These are phyloP conservation scores for Zizania palustris DNA, from an alignment of 202 grass and related monocot genomes.

Conservation along the genomic window DNA sequence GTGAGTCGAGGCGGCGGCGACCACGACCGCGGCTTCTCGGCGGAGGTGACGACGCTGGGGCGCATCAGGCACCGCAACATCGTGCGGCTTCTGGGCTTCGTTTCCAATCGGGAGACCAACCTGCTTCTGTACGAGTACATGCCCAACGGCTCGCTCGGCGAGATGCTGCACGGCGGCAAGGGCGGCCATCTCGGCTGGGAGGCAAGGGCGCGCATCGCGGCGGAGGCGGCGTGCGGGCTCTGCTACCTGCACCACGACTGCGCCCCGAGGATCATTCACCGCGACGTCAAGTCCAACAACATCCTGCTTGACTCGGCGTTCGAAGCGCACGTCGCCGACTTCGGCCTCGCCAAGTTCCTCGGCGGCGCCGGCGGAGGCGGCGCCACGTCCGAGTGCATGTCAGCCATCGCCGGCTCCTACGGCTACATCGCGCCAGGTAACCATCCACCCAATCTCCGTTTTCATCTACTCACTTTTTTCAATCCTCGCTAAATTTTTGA, in stretches of 20 bases:
- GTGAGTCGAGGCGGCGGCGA: conserved; percentile 59
- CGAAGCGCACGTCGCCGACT: conserved; percentile 95
- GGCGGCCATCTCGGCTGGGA: conserved; percentile 84
- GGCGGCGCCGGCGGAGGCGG: conserved; percentile 39
- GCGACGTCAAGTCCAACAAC: conserved; percentile 98
- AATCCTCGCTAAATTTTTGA: neutral
- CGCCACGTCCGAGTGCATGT: conserved; percentile 87
- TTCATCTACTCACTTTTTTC: neutral
- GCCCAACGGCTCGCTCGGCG: conserved; percentile 84
- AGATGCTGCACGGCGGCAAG: conserved; percentile 88
- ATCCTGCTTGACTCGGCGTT: conserved; percentile 84
- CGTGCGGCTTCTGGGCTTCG: conserved; percentile 81
- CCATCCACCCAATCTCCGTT: neutral
- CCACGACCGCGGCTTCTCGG: conserved; percentile 84
- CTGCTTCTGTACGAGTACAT: conserved; percentile 95
- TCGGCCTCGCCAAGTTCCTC: conserved; percentile 95
- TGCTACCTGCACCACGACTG: conserved; percentile 98
- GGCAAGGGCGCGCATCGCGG: conserved; percentile 60
- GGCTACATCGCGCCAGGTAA: conserved; percentile 96
- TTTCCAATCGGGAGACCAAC: conserved; percentile 84
- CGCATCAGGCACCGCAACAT: conserved; percentile 93
- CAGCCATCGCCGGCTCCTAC: conserved; percentile 84
- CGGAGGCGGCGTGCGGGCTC: conserved; percentile 75
- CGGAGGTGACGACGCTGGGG: conserved; percentile 83
- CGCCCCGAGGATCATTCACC: conserved; percentile 76